Evolutionary conservation across 73 alveolate species (phyloP), one percentile per base, ranked within the genome.

Genomic region (Paramecium octaurelia): DNA sequence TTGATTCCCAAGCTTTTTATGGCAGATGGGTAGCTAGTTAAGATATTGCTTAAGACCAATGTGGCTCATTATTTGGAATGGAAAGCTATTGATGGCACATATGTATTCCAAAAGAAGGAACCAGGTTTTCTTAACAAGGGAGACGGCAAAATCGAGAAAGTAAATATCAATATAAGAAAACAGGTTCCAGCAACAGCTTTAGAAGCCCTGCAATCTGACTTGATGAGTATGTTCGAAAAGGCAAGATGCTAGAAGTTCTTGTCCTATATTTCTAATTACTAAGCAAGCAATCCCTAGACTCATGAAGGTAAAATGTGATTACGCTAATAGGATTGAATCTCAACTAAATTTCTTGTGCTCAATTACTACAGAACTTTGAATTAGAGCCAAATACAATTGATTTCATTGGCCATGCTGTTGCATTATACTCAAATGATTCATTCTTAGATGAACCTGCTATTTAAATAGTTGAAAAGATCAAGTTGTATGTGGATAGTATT

Each of bases 401-500:
- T 95, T 98, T 98, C 95, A 85, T 98, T 21, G 99, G 99, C 11
- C 99, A 98, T 93, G 99, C 99, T 5, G 98, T 98, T 57, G 99
- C 99, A 14, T 94, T 98, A 94, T 96, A 71, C 96, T 92, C 95
- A 58, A 93, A 95, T 76, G 99, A 97, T 90, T 95, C 83, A 68
- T 96, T 88, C 91, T 42, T 98, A 31, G 97, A 92, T 27, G 68
- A 94, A 73, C 98, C 99, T 92, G 98, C 99, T 9, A 70, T 90
- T 36, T 95, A 93, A 29, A 60, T 96, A 18, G 58, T 97, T 27
- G 95, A 92, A 59, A 98, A 96, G 93, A 94, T 95, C 88, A 92
- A 97, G 75, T 95, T 98, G 85, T 98, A 96, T 91, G 93, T 96
- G 91, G 98, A 97, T 83, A 94, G 98, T 44, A 92, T 97, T 68